phyloP scores from a whole-genome alignment of 2,329 filamentous ascomycete genomes.

The Cylindrodendrum hubeiense region DNA sequence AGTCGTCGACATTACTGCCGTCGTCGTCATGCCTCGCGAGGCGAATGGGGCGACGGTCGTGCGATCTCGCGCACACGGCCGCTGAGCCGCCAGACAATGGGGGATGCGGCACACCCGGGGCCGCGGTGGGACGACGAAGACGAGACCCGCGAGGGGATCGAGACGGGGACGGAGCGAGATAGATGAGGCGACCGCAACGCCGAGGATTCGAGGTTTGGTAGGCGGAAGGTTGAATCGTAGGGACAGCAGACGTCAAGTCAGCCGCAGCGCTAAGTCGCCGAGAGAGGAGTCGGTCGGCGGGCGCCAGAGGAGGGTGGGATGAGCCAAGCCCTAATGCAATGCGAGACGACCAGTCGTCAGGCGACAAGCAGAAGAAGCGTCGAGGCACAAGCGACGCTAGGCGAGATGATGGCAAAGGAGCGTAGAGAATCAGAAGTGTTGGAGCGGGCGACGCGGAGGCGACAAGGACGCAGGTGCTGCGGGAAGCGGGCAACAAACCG shows the following conservation, averaged over 20 bases:
- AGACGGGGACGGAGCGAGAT: constrained; percentile 19
- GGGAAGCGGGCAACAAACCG: constrained; percentile 39
- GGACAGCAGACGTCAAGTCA: constrained; percentile 43
- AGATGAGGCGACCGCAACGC: constrained; percentile 30
- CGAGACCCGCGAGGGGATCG: constrained; percentile 27
- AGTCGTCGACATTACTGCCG: constrained; percentile 68
- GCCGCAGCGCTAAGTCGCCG: constrained; percentile 41
- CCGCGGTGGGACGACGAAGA: constrained; percentile 37
- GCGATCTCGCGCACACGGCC: constrained; percentile 47
- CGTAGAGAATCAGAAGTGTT: constrained; percentile 43
- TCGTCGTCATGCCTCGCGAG: constrained; percentile 52
- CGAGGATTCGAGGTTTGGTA: constrained; percentile 26
- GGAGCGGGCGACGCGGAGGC: constrained; percentile 26
- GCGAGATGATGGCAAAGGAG: constrained; percentile 40
- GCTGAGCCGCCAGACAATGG: constrained; percentile 43
- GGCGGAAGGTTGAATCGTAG: constrained; percentile 26
- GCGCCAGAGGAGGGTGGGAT: constrained; percentile 42
- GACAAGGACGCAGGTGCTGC: constrained; percentile 32
- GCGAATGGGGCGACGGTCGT: constrained; percentile 42
- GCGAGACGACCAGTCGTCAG: constrained; percentile 48
- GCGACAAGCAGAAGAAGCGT: constrained; percentile 40
- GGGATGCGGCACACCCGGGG: constrained; percentile 34
- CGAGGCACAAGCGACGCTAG: constrained; percentile 23
- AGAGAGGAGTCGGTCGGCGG: constrained; percentile 27
- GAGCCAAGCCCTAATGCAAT: constrained; percentile 47